phyloP scores from a whole-genome alignment of 345 rosid genomes.

The Syzygium jambos region DNA sequence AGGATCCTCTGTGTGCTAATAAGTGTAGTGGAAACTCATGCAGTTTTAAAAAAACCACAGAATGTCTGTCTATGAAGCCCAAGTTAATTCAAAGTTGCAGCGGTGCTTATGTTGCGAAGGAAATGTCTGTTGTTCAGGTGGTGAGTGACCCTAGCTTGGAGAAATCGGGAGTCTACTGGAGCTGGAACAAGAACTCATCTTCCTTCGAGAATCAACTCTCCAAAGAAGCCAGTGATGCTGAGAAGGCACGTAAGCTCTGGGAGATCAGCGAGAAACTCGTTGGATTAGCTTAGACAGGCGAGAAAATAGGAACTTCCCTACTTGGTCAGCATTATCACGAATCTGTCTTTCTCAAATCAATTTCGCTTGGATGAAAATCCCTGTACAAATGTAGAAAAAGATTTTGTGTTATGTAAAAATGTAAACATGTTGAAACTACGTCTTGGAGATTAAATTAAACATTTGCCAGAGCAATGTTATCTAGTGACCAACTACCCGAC shows the following conservation, averaged over 20 bases:
- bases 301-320: not conserved
- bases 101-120: not conserved
- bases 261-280: constrained; percentile 97
- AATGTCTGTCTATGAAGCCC: not conserved
- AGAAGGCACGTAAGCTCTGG: constrained; percentile 91
- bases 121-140: constrained; percentile 29
- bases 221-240: constrained; percentile 78
- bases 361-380: not conserved
- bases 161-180: constrained; percentile 92
- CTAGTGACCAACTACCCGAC: not conserved
- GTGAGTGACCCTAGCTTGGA: constrained; percentile 87
- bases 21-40: not conserved
- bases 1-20: not conserved
- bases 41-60: not conserved
- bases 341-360: not conserved
- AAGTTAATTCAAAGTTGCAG: not conserved
- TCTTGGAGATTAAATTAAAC: not conserved
- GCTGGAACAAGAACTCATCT: constrained; percentile 94
- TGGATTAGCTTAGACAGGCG: constrained; percentile 47
- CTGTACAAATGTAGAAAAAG: not conserved
- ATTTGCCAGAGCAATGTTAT: not conserved
- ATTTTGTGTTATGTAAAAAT: not conserved
- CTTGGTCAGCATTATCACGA: not conserved
- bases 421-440: not conserved
- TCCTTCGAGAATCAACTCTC: constrained; percentile 94